A percentile compares a stretch with the other conserved stretches of the same genome.
Evolutionary conservation across 768 basidiomycete genomes (phyloP).

Genomic region (Rhodotorula paludigena): DNA sequence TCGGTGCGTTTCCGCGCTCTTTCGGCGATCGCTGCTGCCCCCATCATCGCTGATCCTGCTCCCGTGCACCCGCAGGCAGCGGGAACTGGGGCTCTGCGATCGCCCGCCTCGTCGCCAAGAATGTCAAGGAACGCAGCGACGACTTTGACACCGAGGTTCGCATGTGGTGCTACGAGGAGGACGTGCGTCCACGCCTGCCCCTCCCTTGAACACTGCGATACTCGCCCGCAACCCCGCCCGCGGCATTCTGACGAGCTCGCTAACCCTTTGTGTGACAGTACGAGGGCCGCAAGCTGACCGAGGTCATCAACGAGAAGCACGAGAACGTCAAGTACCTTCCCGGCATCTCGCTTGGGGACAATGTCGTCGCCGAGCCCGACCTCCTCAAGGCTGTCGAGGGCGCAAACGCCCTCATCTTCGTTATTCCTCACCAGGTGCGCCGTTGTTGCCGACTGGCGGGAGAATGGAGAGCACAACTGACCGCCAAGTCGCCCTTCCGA

Average conservation of each 20-base stretch:
- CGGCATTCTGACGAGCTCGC: conserved; percentile 44
- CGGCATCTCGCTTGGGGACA: conserved; percentile 48
- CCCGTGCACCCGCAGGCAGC: conserved; percentile 8
- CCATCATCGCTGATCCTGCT: background rate
- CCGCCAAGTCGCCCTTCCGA: background rate
- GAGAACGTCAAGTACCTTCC: conserved; percentile 51
- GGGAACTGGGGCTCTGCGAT: conserved; percentile 50
- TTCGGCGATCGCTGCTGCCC: too few species aligned
- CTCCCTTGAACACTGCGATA: too few species aligned
- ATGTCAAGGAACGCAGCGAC: conserved; percentile 46
- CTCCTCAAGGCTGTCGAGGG: conserved; percentile 49
- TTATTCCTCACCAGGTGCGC: conserved; percentile 51
- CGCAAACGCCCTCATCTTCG: conserved; percentile 52
- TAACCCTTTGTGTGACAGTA: background rate
- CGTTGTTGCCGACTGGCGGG: too few species aligned
- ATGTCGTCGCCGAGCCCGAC: conserved; percentile 51
- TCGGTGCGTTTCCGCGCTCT: conserved; percentile 23
- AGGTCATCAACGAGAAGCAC: conserved; percentile 52
- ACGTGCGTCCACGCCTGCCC: conserved; percentile 45
- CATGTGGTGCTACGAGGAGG: conserved; percentile 53
- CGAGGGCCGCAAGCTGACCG: conserved; percentile 46
- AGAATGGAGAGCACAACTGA: background rate
- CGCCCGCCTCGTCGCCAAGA: conserved; percentile 48
- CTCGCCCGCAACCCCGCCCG: background rate
- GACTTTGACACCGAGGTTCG: conserved; percentile 49